Percentiles rank a stretch among this genome's conserved stretches.
phyloP scores from a whole-genome alignment of 768 basidiomycete genomes.

The Neoboletus brunneissimus region DNA sequence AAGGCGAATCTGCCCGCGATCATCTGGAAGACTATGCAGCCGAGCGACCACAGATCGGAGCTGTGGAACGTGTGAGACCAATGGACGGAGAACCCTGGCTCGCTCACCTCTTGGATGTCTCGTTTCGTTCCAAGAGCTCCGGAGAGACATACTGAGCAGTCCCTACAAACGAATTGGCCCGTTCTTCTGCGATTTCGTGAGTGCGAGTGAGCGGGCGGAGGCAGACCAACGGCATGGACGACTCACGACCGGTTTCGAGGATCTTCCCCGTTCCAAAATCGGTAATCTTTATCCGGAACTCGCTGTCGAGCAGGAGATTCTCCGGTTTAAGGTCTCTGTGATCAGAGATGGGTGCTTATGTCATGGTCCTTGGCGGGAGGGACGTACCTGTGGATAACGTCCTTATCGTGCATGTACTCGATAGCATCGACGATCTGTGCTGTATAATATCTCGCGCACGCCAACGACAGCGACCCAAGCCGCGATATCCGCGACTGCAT shows the following conservation, averaged over 20 bases:
- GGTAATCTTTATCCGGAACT: constrained; percentile 88
- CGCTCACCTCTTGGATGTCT: constrained; percentile 71
- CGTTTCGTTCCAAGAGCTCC: constrained; percentile 71
- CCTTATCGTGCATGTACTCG: constrained; percentile 86
- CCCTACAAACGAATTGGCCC: constrained; percentile 78
- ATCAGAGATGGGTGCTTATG: constrained; percentile 7
- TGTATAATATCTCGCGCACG: constrained; percentile 78
- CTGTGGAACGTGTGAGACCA: constrained; percentile 36
- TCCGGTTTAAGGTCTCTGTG: constrained; percentile 76
- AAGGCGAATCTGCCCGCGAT: constrained; percentile 91
- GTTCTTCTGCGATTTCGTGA: constrained; percentile 39
- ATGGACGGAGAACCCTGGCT: background rate
- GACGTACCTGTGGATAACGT: constrained; percentile 79
- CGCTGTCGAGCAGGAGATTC: constrained; percentile 85
- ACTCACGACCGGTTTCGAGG: constrained; percentile 54
- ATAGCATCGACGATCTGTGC: constrained; percentile 90
- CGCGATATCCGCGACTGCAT: constrained; percentile 68
- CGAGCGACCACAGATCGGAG: constrained; percentile 94
- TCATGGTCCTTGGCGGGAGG: constrained; percentile 2
- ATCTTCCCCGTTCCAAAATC: constrained; percentile 95
- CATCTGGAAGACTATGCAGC: constrained; percentile 92
- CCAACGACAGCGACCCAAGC: constrained; percentile 81
- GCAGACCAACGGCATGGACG: background rate
- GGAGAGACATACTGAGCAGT: constrained; percentile 90
- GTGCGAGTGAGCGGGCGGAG: constrained; percentile 2